Evolutionary conservation across 768 basidiomycete species (phyloP).

Genomic region (Tephrocybe rancida): DNA sequence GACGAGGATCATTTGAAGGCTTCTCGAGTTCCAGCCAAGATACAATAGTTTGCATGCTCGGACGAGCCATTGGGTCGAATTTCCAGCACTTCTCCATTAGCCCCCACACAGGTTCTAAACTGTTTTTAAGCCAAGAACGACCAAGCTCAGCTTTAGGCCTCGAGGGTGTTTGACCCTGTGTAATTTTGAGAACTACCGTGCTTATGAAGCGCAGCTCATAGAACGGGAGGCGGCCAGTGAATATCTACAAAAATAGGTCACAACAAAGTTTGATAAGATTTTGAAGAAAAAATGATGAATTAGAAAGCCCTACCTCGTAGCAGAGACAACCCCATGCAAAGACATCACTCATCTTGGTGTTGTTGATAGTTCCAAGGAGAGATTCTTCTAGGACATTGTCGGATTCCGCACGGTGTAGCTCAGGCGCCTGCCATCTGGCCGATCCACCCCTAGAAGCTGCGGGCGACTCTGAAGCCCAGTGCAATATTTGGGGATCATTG

Average conservation of each 20-base stretch:
- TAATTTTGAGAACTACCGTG: not conserved
- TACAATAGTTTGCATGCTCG: not conserved
- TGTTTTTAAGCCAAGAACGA: not conserved
- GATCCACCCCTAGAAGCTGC: constrained; percentile 17
- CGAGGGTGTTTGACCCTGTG: not conserved
- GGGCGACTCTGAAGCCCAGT: constrained; percentile 10
- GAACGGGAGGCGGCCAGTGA: not conserved
- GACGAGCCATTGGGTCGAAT: not conserved
- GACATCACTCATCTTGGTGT: no score
- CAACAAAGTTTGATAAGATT: not conserved
- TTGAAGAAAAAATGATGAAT: not conserved
- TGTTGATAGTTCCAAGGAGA: not conserved
- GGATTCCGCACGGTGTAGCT: constrained; percentile 9
- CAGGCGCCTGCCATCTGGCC: constrained; percentile 26
- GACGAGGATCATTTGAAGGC: not conserved
- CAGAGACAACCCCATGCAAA: constrained; percentile 26
- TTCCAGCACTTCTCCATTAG: not conserved
- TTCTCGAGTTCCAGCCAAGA: not conserved
- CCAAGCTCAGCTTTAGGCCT: not conserved
- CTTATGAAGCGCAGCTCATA: not conserved
- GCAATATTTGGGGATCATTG: constrained; percentile 16
- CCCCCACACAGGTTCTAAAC: not conserved
- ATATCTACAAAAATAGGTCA: not conserved
- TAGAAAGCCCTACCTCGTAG: constrained; percentile 24
- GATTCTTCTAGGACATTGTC: constrained; percentile 5